These are phyloP conservation scores for Schizonepeta tenuifolia DNA, from an alignment of 257 asterid species.

Conservation along the genomic window DNA sequence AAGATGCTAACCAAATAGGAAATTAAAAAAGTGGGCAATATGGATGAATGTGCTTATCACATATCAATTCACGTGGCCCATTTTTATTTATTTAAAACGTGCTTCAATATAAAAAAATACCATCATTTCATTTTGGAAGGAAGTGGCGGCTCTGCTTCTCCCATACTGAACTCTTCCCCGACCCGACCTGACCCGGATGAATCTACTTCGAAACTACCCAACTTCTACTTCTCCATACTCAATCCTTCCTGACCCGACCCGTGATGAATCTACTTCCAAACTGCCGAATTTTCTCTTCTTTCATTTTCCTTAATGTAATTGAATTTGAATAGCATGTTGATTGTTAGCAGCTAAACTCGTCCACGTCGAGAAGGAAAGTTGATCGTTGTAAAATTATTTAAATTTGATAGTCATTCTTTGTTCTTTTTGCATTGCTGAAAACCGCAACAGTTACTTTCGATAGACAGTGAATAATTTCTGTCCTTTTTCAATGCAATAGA, in stretches of 20 bases:
- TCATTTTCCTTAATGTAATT: conserved; percentile 17
- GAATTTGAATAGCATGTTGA: background rate
- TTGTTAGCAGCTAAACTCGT: background rate
- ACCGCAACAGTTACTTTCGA: too few species aligned
- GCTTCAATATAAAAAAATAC: conserved; percentile 3
- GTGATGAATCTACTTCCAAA: too few species aligned
- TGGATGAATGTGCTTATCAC: background rate
- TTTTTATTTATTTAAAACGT: conserved; percentile 19
- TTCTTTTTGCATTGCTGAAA: too few species aligned
- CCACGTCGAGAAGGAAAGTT: background rate
- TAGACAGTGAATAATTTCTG: too few species aligned
- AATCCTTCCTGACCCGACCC: background rate
- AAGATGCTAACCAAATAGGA: background rate
- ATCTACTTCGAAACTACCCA: conserved; percentile 27
- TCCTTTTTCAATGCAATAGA: too few species aligned
- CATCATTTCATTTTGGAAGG: background rate
- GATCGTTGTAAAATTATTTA: background rate
- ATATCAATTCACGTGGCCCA: conserved; percentile 27
- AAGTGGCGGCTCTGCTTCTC: conserved; percentile 18
- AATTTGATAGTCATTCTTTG: background rate
- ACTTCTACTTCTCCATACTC: background rate
- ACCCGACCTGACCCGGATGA: conserved; percentile 5
- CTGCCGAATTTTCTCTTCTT: background rate
- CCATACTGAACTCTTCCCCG: too few species aligned
- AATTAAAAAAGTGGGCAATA: background rate